Percentiles rank a stretch among this genome's conserved stretches.
Conservation (phyloP, 306 rosid species). For the Benincasa hispida region DNA sequence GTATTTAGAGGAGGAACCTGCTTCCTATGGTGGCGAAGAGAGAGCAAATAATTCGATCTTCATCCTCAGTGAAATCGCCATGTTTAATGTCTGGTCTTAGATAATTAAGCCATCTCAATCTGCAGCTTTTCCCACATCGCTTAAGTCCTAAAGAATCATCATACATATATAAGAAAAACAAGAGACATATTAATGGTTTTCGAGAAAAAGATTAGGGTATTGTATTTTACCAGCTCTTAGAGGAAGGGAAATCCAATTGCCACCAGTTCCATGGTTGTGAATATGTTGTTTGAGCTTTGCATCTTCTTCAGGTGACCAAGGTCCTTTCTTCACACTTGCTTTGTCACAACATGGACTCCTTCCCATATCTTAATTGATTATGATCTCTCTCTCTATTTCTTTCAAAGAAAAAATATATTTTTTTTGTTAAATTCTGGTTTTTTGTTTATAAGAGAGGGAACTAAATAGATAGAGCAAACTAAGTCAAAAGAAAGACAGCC, state of each 20-base stretch:
- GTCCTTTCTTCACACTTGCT: slow-evolving; percentile 10
- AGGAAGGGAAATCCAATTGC: too few relatives aligned
- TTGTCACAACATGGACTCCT: slow-evolving; percentile 62
- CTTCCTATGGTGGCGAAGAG: slow-evolving; percentile 74
- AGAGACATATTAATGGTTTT: too few relatives aligned
- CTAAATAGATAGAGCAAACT: too few relatives aligned
- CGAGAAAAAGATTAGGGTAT: too few relatives aligned
- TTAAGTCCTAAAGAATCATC: slow-evolving; percentile 30
- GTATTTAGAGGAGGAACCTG: slow-evolving; percentile 22
- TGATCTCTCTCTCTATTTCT: too few relatives aligned
- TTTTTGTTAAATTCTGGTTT: too few relatives aligned
- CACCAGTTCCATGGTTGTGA: too few relatives aligned
- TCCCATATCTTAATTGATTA: background rate
- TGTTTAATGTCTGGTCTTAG: slow-evolving; percentile 84
- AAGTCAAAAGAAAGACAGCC: too few relatives aligned
- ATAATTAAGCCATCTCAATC: slow-evolving; percentile 41
- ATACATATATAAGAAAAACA: background rate
- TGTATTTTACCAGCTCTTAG: slow-evolving; percentile 55
- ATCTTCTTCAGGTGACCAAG: too few relatives aligned
- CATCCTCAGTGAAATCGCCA: slow-evolving; percentile 75
- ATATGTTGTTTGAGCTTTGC: too few relatives aligned
- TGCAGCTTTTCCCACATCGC: slow-evolving; percentile 73
- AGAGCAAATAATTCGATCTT: slow-evolving; percentile 71
- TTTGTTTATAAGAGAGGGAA: too few relatives aligned
- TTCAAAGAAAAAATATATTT: too few relatives aligned